Percentiles rank a stretch among this genome's conserved stretches.
phyloP scores from a whole-genome alignment of 2,329 filamentous ascomycete genomes.

The Falciphora oryzae region DNA sequence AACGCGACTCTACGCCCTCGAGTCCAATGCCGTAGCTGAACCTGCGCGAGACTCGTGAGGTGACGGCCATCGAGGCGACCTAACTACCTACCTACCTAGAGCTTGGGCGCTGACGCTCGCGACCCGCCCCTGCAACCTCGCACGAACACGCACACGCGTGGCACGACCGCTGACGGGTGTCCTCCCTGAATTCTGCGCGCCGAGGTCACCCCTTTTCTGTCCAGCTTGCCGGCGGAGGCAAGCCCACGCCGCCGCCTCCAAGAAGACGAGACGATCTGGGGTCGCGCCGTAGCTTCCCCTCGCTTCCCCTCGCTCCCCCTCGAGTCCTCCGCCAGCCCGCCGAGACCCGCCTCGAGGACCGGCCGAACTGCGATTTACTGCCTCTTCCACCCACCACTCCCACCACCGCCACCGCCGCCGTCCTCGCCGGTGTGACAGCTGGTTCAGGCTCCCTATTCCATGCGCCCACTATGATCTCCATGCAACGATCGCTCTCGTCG shows the following conservation, averaged over 20 bases:
- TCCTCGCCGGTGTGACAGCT: slow-evolving; percentile 13
- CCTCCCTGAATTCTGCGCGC: neutral
- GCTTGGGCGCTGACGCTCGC: neutral
- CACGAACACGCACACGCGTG: neutral
- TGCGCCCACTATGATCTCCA: slow-evolving; percentile 53
- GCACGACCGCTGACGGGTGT: neutral
- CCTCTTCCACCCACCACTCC: neutral
- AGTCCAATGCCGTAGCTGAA: slow-evolving; percentile 1
- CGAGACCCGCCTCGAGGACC: neutral
- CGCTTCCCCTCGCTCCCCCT: too few relatives aligned
- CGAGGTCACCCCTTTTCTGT: neutral
- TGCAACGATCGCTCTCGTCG: slow-evolving; percentile 58
- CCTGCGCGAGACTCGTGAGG: neutral
- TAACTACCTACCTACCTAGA: neutral
- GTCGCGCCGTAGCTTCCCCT: neutral
- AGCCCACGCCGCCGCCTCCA: neutral
- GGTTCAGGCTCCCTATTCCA: slow-evolving; percentile 23
- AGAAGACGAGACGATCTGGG: neutral
- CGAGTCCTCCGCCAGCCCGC: neutral
- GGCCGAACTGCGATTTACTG: neutral
- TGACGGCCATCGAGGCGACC: neutral
- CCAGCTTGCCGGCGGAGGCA: neutral
- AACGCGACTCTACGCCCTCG: slow-evolving; percentile 1
- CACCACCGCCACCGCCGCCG: neutral
- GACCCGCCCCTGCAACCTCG: neutral